Evolutionary conservation across 495 filamentous ascomycete genomes (phyloP).

Genomic region (Aspergillus bertholletiae): DNA sequence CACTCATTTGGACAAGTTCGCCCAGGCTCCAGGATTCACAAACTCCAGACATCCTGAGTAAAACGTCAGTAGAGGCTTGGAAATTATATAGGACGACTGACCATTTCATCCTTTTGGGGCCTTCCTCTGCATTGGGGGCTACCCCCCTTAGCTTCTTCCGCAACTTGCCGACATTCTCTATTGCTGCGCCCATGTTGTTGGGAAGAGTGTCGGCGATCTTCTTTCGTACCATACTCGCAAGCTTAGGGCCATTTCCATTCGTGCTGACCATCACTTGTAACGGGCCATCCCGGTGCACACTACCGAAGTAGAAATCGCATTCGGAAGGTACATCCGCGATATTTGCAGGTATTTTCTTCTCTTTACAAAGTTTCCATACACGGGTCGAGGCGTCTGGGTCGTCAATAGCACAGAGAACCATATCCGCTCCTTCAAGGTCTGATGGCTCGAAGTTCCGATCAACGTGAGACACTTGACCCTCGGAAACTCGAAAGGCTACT

Average conservation of each 20-base stretch:
- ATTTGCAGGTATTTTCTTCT: constrained; percentile 79
- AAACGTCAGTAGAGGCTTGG: not conserved
- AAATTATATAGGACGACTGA: constrained; percentile 28
- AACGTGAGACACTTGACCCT: constrained; percentile 69
- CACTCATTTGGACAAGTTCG: constrained; percentile 79
- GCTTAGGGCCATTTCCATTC: constrained; percentile 91
- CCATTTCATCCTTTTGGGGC: constrained; percentile 91
- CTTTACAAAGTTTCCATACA: constrained; percentile 91
- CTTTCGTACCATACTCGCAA: constrained; percentile 81
- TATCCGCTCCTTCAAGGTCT: constrained; percentile 74
- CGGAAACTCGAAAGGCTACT: constrained; percentile 73
- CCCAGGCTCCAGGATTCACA: constrained; percentile 85
- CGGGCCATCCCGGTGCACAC: constrained; percentile 89
- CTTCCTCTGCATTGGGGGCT: constrained; percentile 68
- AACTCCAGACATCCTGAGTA: constrained; percentile 74
- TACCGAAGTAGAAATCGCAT: constrained; percentile 98
- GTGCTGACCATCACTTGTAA: constrained; percentile 98
- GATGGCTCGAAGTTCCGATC: constrained; percentile 77
- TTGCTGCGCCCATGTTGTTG: constrained; percentile 71
- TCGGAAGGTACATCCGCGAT: constrained; percentile 96
- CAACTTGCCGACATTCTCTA: constrained; percentile 75
- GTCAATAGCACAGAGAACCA: constrained; percentile 92
- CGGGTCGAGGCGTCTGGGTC: constrained; percentile 80
- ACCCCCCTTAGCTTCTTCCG: constrained; percentile 74
- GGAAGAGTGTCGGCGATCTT: constrained; percentile 78